These are phyloP conservation scores for Boletellus ananas DNA, from an alignment of 768 basidiomycete genomes.

Conservation along the genomic window DNA sequence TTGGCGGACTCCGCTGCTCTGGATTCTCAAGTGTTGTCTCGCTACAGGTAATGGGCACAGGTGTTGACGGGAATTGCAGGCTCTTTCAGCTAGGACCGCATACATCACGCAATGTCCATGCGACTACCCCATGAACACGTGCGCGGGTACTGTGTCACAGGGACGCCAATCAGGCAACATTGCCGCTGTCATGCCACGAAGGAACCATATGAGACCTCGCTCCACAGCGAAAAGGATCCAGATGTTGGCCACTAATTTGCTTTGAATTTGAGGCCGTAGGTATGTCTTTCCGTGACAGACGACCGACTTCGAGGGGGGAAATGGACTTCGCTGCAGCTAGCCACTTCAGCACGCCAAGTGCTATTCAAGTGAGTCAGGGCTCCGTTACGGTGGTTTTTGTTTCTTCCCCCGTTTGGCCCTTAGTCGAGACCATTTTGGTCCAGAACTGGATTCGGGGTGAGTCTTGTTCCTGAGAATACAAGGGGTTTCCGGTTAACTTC, in stretches of 20 bases:
- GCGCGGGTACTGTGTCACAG: neutral
- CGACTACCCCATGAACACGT: neutral
- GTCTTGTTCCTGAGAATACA: neutral
- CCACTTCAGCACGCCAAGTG: neutral
- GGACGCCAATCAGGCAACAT: neutral
- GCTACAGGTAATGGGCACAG: constrained; percentile 1
- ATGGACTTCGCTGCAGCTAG: neutral
- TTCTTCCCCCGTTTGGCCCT: neutral
- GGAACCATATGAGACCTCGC: neutral
- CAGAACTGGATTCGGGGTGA: neutral
- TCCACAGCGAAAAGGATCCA: neutral
- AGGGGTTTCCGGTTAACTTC: neutral
- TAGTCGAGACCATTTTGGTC: neutral
- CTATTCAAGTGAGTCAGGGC: neutral
- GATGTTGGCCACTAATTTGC: neutral
- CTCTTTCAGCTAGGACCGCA: neutral
- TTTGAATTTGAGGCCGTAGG: neutral
- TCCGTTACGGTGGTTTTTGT: neutral
- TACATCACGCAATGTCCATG: neutral
- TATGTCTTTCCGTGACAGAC: neutral
- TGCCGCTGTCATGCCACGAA: neutral
- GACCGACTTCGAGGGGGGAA: neutral
- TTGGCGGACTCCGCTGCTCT: neutral
- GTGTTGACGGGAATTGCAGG: neutral
- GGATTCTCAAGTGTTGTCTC: neutral